These are phyloP conservation scores for Termitomyces sp. DNA, from an alignment of 768 basidiomycete genomes.

Conservation along the genomic window DNA sequence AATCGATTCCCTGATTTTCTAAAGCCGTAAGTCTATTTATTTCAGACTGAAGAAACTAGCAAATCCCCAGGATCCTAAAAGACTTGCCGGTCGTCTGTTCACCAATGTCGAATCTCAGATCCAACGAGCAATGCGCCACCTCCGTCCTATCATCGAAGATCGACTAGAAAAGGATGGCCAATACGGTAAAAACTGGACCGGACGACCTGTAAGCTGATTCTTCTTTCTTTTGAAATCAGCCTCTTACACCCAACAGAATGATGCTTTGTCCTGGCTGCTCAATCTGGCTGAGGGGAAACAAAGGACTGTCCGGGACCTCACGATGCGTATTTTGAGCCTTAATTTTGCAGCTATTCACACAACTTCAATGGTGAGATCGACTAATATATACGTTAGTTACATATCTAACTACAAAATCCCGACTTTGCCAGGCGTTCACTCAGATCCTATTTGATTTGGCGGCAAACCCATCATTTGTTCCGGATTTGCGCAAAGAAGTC, in stretches of 20 bases:
- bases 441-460: conserved; percentile 33
- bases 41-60: background rate
- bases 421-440: conserved; percentile 26
- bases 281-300: conserved; percentile 20
- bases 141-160: background rate
- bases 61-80: background rate
- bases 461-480: conserved; percentile 23
- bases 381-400: background rate
- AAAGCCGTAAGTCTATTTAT: conserved; percentile 33
- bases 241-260: conserved; percentile 14
- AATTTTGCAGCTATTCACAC: conserved; percentile 28
- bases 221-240: background rate
- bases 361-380: conserved; percentile 16
- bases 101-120: conserved; percentile 18
- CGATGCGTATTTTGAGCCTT: conserved; percentile 16
- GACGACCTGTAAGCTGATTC: background rate
- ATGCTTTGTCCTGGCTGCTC: conserved; percentile 24
- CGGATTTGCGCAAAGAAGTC: conserved; percentile 37
- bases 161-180: background rate
- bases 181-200: background rate
- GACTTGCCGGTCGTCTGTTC: conserved; percentile 19
- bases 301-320: conserved; percentile 14
- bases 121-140: conserved; percentile 4
- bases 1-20: conserved; percentile 34
- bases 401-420: background rate